These are phyloP conservation scores for Aspergillus glaucus DNA, from an alignment of 2,329 filamentous ascomycete genomes.

Conservation along the genomic window DNA sequence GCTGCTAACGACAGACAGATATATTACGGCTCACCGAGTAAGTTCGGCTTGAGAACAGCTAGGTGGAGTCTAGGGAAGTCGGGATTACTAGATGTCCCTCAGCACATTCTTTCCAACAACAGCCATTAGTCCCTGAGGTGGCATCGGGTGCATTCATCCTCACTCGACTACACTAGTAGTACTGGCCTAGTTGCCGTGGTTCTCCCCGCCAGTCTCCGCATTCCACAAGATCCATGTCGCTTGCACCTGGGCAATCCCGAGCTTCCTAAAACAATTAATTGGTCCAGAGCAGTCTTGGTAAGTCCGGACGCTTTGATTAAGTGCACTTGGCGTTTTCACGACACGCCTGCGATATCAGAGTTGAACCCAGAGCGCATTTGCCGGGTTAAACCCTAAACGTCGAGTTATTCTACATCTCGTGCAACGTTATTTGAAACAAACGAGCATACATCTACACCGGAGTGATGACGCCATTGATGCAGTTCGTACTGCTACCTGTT, in stretches of 20 bases:
- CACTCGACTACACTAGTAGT: neutral
- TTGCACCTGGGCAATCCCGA: neutral
- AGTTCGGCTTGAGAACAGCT: too few relatives aligned
- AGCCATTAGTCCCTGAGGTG: neutral
- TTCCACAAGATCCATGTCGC: neutral
- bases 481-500: neutral
- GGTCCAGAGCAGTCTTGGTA: neutral
- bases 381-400: neutral
- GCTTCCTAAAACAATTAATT: neutral
- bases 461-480: neutral
- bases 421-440: neutral
- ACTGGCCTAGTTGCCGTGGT: neutral
- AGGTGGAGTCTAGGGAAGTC: too few relatives aligned
- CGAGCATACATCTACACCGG: too few relatives aligned
- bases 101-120: too few relatives aligned
- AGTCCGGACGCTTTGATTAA: neutral
- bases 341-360: too few relatives aligned
- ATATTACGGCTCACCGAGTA: too few relatives aligned
- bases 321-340: too few relatives aligned
- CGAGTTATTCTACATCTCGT: neutral
- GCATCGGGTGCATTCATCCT: neutral
- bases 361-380: too few relatives aligned
- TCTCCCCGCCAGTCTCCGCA: neutral
- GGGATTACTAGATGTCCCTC: too few relatives aligned
- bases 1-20: too few relatives aligned